A percentile compares a stretch with the other conserved stretches of the same genome.
Conservation (phyloP, 192 early-diverging fungal species). For the Podila minutissima region DNA sequence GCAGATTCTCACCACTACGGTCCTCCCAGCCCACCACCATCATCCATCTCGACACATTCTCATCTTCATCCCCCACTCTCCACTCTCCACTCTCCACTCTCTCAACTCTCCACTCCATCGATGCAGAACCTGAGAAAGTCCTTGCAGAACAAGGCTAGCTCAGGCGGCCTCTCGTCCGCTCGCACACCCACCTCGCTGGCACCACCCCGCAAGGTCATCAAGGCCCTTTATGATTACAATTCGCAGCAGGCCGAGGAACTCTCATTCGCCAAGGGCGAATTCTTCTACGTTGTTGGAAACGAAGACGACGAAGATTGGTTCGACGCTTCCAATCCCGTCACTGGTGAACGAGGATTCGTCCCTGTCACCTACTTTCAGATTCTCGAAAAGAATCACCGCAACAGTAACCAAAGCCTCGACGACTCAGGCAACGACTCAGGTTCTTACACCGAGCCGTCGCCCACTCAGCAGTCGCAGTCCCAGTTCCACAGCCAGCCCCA, state of each 20-base stretch:
- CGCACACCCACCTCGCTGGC: conserved; percentile 29
- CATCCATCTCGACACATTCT: no score
- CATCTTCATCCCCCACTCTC: no score
- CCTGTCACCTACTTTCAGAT: conserved; percentile 80
- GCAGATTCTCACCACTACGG: no score
- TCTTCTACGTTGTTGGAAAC: conserved; percentile 78
- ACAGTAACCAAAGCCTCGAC: conserved; percentile 48
- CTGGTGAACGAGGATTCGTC: conserved; percentile 74
- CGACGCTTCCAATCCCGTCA: conserved; percentile 79
- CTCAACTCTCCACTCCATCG: neutral
- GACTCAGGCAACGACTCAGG: conserved; percentile 29
- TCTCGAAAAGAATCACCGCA: conserved; percentile 65
- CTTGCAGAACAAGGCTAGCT: conserved; percentile 39
- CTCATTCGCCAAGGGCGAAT: conserved; percentile 80
- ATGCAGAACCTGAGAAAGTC: conserved; percentile 50
- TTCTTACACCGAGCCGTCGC: conserved; percentile 14
- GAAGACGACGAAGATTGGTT: conserved; percentile 79
- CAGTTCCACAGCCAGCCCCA: conserved; percentile 10
- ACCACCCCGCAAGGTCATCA: conserved; percentile 79
- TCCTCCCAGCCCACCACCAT: no score
- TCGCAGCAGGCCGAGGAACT: conserved; percentile 68
- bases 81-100: neutral
- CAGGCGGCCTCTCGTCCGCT: conserved; percentile 30
- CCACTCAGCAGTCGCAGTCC: conserved; percentile 10
- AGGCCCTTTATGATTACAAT: conserved; percentile 74